Conservation (phyloP, 257 asterid genomes). For the Echites panduratus region DNA sequence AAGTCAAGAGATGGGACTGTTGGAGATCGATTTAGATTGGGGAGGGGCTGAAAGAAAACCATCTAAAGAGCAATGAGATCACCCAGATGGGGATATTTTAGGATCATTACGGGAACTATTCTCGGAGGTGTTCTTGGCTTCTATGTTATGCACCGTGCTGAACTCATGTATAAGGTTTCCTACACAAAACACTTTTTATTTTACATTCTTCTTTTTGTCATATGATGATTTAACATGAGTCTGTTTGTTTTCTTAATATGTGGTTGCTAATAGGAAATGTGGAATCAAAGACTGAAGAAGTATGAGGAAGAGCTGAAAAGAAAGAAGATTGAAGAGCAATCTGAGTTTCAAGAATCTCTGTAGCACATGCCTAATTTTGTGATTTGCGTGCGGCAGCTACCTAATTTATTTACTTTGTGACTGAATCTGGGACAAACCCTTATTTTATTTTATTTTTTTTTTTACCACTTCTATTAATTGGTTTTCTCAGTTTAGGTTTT, state of each 20-base stretch:
- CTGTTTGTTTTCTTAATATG: background rate
- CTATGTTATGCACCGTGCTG: constrained; percentile 80
- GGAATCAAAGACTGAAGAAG: constrained; percentile 73
- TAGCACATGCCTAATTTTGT: constrained; percentile 10
- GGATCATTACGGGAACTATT: constrained; percentile 74
- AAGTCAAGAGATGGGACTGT: background rate
- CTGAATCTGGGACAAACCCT: background rate
- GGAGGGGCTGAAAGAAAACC: background rate
- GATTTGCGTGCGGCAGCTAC: background rate
- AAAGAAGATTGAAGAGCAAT: constrained; percentile 36
- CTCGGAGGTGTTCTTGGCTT: constrained; percentile 71
- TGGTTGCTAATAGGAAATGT: constrained; percentile 47
- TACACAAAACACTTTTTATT: background rate
- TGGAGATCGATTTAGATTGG: background rate
- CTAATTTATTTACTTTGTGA: background rate
- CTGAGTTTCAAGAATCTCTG: constrained; percentile 48
- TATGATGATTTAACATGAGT: background rate
- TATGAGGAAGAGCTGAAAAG: constrained; percentile 72
- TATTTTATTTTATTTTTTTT: background rate
- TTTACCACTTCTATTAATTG: background rate
- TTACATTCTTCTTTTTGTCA: background rate
- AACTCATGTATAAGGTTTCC: constrained; percentile 64
- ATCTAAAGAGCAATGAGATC: constrained; percentile 31
- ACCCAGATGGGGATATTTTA: constrained; percentile 73
- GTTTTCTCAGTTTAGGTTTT: background rate